Conservation (phyloP, 2,329 filamentous ascomycete species). For the Alternaria burnsii region DNA sequence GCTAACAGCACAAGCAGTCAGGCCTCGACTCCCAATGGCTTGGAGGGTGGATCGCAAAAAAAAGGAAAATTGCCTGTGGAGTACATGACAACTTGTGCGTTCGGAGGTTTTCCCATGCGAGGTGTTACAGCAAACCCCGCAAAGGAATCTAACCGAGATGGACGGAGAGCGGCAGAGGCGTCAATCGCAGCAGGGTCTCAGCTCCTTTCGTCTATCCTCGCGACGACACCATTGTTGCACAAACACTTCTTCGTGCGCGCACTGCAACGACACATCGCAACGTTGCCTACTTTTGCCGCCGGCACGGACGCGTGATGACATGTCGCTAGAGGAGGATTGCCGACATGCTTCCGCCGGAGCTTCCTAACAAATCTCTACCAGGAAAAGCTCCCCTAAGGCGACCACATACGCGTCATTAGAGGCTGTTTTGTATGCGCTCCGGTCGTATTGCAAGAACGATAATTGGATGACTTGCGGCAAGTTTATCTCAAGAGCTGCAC, state of each 20-base stretch:
- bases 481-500: background rate
- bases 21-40: background rate
- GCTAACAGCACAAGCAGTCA: background rate
- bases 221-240: background rate
- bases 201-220: background rate
- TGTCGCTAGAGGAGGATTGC: background rate
- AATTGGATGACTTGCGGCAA: background rate
- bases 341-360: background rate
- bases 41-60: background rate
- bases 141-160: constrained; percentile 1
- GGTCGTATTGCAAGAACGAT: background rate
- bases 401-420: constrained; percentile 1
- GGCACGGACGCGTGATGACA: background rate
- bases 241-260: background rate
- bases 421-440: background rate
- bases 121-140: background rate
- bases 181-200: background rate
- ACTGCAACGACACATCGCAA: background rate
- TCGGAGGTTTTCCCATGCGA: background rate
- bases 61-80: background rate
- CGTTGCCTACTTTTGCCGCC: background rate
- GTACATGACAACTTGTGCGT: background rate
- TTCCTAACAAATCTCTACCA: background rate
- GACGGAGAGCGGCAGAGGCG: constrained; percentile 7
- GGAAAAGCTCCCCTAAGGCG: background rate